Base-by-base conservation (phyloP, 345 rosid genomes). In the Luvunga scandens region DNA sequence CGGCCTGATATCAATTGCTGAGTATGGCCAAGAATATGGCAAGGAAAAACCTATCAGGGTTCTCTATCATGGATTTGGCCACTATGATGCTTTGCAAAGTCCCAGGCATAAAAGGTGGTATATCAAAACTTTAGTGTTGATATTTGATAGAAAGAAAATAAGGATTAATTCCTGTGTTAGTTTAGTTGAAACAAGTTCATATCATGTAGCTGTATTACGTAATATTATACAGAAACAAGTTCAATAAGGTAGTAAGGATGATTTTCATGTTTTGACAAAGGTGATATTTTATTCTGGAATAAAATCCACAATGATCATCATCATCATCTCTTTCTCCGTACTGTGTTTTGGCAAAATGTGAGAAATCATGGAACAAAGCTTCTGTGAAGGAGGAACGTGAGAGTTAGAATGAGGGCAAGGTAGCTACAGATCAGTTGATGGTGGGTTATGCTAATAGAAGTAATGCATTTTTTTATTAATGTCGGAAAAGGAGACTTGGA, bases 11-110 rank as follows among this genome's bases (percentile, higher is more conserved):
- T 59, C 84, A 39, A 96, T 94, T 36, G 97, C 98, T 0, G 97
- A 96, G 78, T 96, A 96, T 69, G 99, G 99, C 53, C 92, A 90
- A 80, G 98, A 94, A 75, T 96, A 94, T 19, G 92, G 97, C 61
- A 85, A 83, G 73, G 95, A 91, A 50, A 89, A 92, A 76, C 97
- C 99, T 0, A 87, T 96, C 53, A 82, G 88, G 77, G 91, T 94
- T 67, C 81, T 96, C 6, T 96, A 96, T 80, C 89, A 96, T 81
- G 99, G 99, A 76, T 94, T 73, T 77, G 95, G 99, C 68, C 99
- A 94, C 80, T 96, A 96, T 42, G 99, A 96, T 48, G 90, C 99
- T 0, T 78, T 96, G 50, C 90, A 85, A 80, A 84, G 89, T 55
- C 92, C 84, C 4, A 89, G 83, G 76, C 77, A 61, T 19, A 81